Evolutionary conservation across 2,329 filamentous ascomycete genomes (phyloP).

Genomic region (Falciphora oryzae): DNA sequence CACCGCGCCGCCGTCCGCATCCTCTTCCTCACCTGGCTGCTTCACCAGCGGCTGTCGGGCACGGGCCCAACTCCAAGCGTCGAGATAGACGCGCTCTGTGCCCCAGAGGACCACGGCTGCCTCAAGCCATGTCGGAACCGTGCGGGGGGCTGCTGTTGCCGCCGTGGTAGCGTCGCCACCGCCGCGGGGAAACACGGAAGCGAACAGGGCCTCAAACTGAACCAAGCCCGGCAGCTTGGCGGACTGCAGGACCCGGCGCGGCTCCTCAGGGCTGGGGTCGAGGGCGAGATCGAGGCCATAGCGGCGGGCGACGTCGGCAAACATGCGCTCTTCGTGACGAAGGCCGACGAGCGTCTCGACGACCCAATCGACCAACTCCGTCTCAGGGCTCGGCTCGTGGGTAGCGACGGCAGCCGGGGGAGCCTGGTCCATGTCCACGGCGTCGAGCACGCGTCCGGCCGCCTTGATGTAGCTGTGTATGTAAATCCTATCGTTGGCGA

Average conservation of each 20-base stretch:
- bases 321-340: slow-evolving; percentile 61
- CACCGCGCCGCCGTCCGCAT: slow-evolving; percentile 60
- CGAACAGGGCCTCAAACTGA: slow-evolving; percentile 42
- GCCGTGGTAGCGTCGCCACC: neutral
- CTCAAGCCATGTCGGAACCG: slow-evolving; percentile 44
- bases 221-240: slow-evolving; percentile 34
- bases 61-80: slow-evolving; percentile 51
- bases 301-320: slow-evolving; percentile 55
- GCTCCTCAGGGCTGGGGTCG: slow-evolving; percentile 11
- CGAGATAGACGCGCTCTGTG: slow-evolving; percentile 62
- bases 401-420: slow-evolving; percentile 18
- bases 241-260: slow-evolving; percentile 18
- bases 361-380: slow-evolving; percentile 55
- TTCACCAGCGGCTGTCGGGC: slow-evolving; percentile 15
- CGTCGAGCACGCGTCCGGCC: slow-evolving; percentile 57
- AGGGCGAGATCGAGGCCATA: slow-evolving; percentile 50
- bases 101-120: slow-evolving; percentile 70
- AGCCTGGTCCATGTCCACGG: slow-evolving; percentile 48
- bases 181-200: slow-evolving; percentile 37
- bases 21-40: slow-evolving; percentile 25
- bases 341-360: slow-evolving; percentile 62
- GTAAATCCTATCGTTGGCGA: slow-evolving; percentile 67
- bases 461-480: slow-evolving; percentile 65
- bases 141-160: neutral
- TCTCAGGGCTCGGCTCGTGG: slow-evolving; percentile 32